These are phyloP conservation scores for Arthrobotrys entomopaga DNA, from an alignment of 2,329 filamentous ascomycete genomes.

Conservation along the genomic window DNA sequence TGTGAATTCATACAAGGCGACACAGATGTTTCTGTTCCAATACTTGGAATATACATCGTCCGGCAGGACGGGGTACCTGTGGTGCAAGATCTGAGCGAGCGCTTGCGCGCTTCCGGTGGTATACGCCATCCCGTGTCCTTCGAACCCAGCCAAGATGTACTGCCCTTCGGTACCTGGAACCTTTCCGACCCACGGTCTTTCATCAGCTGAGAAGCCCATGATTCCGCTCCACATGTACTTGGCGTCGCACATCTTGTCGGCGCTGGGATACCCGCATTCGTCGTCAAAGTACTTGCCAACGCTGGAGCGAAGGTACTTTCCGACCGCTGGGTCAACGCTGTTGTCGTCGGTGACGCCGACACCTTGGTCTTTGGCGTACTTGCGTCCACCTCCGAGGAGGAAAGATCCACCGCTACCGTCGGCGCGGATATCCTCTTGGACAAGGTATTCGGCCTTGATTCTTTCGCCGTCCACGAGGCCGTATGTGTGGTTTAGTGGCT, in stretches of 20 bases:
- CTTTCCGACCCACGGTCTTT: conserved; percentile 75
- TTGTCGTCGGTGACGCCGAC: conserved; percentile 71
- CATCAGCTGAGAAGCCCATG: conserved; percentile 78
- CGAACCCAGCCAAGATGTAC: conserved; percentile 74
- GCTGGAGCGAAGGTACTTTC: conserved; percentile 67
- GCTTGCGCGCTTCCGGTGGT: conserved; percentile 57
- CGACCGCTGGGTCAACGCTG: conserved; percentile 68
- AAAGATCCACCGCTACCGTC: conserved; percentile 67
- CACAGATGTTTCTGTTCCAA: conserved; percentile 49
- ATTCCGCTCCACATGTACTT: conserved; percentile 76
- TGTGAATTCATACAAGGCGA: conserved; percentile 36
- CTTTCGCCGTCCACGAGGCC: conserved; percentile 69
- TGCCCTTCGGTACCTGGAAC: conserved; percentile 70
- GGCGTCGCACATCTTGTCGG: conserved; percentile 64
- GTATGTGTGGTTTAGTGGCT: conserved; percentile 70
- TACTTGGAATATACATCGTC: conserved; percentile 49
- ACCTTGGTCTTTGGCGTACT: conserved; percentile 67
- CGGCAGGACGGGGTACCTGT: conserved; percentile 46
- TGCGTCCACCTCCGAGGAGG: conserved; percentile 77
- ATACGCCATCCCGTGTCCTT: conserved; percentile 71
- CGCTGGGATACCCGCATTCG: conserved; percentile 57
- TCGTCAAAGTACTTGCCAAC: conserved; percentile 64
- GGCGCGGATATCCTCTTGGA: conserved; percentile 71
- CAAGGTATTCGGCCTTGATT: conserved; percentile 75
- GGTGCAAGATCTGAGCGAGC: conserved; percentile 55